Evolutionary conservation across 2,329 filamentous ascomycete genomes (phyloP).

Genomic region (Teratosphaeriaceae sp.): DNA sequence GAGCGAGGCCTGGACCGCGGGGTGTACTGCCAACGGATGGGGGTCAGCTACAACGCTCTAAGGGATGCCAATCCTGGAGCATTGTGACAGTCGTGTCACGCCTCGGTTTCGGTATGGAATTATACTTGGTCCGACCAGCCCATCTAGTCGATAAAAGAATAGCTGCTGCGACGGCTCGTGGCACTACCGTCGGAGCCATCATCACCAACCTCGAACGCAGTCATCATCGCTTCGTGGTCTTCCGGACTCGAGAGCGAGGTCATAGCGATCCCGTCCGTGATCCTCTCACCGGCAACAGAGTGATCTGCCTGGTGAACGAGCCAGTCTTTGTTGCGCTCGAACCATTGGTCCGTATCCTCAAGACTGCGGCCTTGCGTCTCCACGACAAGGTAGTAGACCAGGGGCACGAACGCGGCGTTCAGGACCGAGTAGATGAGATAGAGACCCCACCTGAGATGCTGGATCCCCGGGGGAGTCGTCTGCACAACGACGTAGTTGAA

Average conservation of each 20-base stretch:
- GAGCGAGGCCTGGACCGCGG: constrained; percentile 17
- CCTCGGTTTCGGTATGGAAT: too few relatives aligned
- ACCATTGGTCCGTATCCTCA: constrained; percentile 20
- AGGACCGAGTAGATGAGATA: constrained; percentile 22
- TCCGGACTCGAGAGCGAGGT: constrained; percentile 9
- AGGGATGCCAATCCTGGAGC: constrained; percentile 15
- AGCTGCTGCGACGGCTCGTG: constrained; percentile 9
- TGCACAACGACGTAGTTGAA: constrained; percentile 41
- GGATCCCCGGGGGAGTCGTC: constrained; percentile 14
- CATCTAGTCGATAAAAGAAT: constrained; percentile 3
- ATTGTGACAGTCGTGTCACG: constrained; percentile 1
- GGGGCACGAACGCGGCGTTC: constrained; percentile 40
- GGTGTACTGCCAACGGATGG: constrained; percentile 15
- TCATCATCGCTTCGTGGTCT: constrained; percentile 17
- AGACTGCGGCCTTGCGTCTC: constrained; percentile 17
- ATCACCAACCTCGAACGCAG: constrained; percentile 11
- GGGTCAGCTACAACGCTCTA: constrained; percentile 15
- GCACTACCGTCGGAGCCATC: constrained; percentile 7
- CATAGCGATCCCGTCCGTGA: constrained; percentile 3
- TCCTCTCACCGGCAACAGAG: neutral
- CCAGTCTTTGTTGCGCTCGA: constrained; percentile 14
- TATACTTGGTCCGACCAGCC: too few relatives aligned
- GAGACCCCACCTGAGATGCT: constrained; percentile 23
- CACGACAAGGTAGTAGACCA: constrained; percentile 54
- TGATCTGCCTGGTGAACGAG: constrained; percentile 16